Percentiles rank a stretch among this genome's conserved stretches.
phyloP scores from a whole-genome alignment of 2,329 filamentous ascomycete species.

The Aspergillus texensis region DNA sequence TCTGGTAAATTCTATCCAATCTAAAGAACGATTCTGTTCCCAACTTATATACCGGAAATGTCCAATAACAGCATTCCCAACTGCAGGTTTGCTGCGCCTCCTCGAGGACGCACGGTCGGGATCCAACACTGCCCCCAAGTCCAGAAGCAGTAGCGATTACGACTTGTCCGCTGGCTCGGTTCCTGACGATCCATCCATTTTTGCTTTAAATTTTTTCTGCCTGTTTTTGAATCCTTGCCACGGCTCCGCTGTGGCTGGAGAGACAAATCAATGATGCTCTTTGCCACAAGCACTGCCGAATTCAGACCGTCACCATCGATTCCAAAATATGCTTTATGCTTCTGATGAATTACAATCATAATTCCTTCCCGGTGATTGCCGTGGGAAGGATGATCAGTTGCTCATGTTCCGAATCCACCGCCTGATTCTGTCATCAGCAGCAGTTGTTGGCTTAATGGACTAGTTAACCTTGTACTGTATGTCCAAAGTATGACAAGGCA shows the following conservation, averaged over 20 bases:
- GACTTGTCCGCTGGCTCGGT: not conserved
- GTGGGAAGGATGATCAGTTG: not conserved
- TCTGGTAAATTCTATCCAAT: not conserved
- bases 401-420: not conserved
- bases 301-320: not conserved
- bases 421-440: not conserved
- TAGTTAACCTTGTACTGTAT: not conserved
- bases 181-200: conserved; percentile 7
- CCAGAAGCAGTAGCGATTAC: not conserved
- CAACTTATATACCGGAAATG: not conserved
- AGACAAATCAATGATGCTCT: not conserved
- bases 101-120: not conserved
- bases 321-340: not conserved
- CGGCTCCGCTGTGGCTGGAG: conserved; percentile 2
- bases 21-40: not conserved
- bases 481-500: not conserved
- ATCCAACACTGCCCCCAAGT: not conserved
- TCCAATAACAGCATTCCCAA: not conserved
- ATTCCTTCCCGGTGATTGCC: not conserved
- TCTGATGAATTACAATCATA: not conserved
- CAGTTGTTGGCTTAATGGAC: not conserved
- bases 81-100: not conserved
- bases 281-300: not conserved
- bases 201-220: not conserved
- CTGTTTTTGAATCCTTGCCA: conserved; percentile 3